Conservation (phyloP, 768 basidiomycete genomes). For the Hericium erinaceus region DNA sequence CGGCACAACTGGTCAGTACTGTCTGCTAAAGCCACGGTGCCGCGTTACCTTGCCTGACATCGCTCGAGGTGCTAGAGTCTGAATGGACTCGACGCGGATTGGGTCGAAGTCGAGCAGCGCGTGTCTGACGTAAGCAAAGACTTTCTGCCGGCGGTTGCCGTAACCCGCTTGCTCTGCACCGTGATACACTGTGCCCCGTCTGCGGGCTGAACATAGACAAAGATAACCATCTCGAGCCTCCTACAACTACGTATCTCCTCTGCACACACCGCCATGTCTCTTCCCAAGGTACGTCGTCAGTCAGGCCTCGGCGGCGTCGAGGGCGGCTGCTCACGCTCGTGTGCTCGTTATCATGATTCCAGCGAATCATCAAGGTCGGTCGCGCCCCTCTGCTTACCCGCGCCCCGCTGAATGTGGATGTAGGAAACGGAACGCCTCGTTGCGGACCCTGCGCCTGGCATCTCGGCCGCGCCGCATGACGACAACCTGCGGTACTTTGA, state of each 20-base stretch:
- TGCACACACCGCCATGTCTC: constrained; percentile 27
- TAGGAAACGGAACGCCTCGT: constrained; percentile 97
- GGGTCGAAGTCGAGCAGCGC: neutral
- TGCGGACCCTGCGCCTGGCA: constrained; percentile 94
- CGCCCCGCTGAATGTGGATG: constrained; percentile 8
- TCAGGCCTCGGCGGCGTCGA: neutral
- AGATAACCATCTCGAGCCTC: neutral
- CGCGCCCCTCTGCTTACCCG: neutral
- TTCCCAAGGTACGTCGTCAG: constrained; percentile 39
- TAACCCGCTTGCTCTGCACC: neutral
- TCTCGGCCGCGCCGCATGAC: constrained; percentile 90
- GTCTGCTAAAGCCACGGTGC: neutral
- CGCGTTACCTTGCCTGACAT: neutral
- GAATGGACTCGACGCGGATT: neutral
- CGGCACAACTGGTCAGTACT: neutral
- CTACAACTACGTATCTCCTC: neutral
- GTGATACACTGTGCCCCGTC: neutral
- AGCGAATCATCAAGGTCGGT: constrained; percentile 48
- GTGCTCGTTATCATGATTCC: constrained; percentile 11
- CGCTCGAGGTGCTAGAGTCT: neutral
- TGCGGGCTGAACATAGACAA: neutral
- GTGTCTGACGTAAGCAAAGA: constrained; percentile 1
- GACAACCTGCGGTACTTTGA: constrained; percentile 99
- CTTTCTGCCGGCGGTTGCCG: neutral
- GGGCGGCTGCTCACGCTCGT: neutral